Evolutionary conservation across 257 asterid species (phyloP).

Genomic region (Ballota nigra): DNA sequence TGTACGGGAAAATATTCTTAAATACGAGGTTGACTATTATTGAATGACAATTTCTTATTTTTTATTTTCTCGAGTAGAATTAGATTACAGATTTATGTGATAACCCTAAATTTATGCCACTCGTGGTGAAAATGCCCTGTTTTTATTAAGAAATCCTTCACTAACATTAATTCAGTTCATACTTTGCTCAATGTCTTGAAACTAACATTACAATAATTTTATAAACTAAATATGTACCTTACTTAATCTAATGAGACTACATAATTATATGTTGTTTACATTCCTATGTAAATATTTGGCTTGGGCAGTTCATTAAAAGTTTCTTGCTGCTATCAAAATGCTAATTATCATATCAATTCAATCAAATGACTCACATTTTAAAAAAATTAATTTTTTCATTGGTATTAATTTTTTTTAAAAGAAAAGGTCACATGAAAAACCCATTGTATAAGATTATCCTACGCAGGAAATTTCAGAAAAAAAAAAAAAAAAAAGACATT

Average conservation of each 20-base stretch:
- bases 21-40: neutral
- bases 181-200: neutral
- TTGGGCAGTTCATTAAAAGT: too few relatives aligned
- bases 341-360: neutral
- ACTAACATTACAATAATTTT: neutral
- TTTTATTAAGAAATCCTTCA: neutral
- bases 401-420: too few relatives aligned
- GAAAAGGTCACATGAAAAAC: too few relatives aligned
- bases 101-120: neutral
- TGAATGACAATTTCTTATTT: neutral
- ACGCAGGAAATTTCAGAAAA: too few relatives aligned
- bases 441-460: too few relatives aligned
- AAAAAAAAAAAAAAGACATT: too few relatives aligned
- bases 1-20: too few relatives aligned
- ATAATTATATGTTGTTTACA: neutral
- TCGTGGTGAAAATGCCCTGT: neutral
- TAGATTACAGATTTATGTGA: neutral
- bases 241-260: neutral
- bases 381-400: neutral
- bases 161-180: neutral
- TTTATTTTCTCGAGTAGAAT: neutral
- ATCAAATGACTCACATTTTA: neutral
- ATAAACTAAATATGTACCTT: neutral
- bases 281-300: neutral
- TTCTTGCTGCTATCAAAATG: too few relatives aligned